Conservation (phyloP, 345 rosid genomes). For the Diplotaxis tenuifolia region DNA sequence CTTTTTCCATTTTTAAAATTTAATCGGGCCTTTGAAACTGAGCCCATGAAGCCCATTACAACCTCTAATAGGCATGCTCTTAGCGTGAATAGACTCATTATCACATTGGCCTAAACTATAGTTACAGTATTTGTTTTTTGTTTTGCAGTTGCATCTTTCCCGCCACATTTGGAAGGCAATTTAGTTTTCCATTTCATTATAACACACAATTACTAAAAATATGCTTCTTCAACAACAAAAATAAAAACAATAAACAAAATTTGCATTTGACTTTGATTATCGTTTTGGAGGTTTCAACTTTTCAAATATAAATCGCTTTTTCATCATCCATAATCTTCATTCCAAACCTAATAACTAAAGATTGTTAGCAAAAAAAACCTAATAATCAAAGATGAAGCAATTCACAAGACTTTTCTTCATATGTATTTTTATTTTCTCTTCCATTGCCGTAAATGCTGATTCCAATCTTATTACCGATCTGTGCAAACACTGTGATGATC, state of each 20-base stretch:
- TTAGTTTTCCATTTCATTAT: neutral
- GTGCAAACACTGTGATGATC: too few relatives aligned
- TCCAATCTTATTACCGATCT: conserved; percentile 12
- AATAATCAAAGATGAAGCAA: conserved; percentile 26
- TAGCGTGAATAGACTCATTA: neutral
- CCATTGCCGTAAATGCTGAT: neutral
- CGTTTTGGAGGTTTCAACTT: neutral
- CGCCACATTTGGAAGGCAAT: neutral
- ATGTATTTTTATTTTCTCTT: neutral
- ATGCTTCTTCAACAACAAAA: neutral
- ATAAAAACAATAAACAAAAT: neutral
- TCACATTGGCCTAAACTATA: neutral
- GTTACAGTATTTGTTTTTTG: conserved; percentile 1
- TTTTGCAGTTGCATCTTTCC: conserved; percentile 2
- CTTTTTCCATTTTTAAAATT: too few relatives aligned
- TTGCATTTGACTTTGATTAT: neutral
- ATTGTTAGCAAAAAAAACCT: too few relatives aligned
- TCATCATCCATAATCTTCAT: neutral
- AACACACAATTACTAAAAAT: neutral
- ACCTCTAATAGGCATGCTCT: too few relatives aligned
- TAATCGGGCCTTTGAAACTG: too few relatives aligned
- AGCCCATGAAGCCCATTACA: too few relatives aligned
- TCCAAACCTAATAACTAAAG: neutral
- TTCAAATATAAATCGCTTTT: conserved; percentile 12
- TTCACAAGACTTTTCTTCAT: conserved; percentile 11